Evolutionary conservation across 495 filamentous ascomycete genomes (phyloP).

Genomic region (Trichoderma gamsii): DNA sequence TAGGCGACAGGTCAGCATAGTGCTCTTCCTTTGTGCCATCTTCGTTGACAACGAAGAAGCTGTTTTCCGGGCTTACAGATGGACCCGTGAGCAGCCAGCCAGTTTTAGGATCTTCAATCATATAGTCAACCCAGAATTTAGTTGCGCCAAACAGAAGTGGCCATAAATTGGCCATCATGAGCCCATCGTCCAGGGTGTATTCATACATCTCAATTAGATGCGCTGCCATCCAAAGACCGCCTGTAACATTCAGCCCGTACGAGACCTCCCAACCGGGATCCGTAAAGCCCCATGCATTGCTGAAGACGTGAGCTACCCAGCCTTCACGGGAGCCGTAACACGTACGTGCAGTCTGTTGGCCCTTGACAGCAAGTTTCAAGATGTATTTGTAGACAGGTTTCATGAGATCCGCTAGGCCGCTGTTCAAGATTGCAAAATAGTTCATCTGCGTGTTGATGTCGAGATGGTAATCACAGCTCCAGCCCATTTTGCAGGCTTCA

Average conservation of each 20-base stretch:
- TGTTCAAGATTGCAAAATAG: conserved; percentile 41
- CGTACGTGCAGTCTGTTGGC: conserved; percentile 30
- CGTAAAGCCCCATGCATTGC: conserved; percentile 43
- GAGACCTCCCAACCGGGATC: conserved; percentile 41
- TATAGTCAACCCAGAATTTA: conserved; percentile 41
- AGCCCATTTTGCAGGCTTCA: conserved; percentile 34
- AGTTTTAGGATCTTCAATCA: conserved; percentile 30
- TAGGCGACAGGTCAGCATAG: conserved; percentile 29
- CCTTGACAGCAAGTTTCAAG: conserved; percentile 29
- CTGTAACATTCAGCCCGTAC: conserved; percentile 25
- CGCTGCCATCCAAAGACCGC: conserved; percentile 33
- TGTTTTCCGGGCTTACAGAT: conserved; percentile 42
- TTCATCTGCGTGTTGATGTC: conserved; percentile 52
- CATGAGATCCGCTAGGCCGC: conserved; percentile 26
- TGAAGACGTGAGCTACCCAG: conserved; percentile 39
- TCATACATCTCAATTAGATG: conserved; percentile 41
- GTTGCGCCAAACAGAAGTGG: conserved; percentile 33
- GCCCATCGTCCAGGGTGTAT: conserved; percentile 29
- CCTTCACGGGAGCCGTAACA: conserved; percentile 43
- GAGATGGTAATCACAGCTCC: conserved; percentile 44
- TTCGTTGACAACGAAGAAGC: conserved; percentile 22
- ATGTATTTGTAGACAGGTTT: conserved; percentile 33
- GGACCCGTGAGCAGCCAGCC: conserved; percentile 33
- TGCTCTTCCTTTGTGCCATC: conserved; percentile 16
- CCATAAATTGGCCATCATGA: conserved; percentile 26